phyloP scores from a whole-genome alignment of 345 rosid genomes.

The sweet orange (Citrus sinensis) region DNA sequence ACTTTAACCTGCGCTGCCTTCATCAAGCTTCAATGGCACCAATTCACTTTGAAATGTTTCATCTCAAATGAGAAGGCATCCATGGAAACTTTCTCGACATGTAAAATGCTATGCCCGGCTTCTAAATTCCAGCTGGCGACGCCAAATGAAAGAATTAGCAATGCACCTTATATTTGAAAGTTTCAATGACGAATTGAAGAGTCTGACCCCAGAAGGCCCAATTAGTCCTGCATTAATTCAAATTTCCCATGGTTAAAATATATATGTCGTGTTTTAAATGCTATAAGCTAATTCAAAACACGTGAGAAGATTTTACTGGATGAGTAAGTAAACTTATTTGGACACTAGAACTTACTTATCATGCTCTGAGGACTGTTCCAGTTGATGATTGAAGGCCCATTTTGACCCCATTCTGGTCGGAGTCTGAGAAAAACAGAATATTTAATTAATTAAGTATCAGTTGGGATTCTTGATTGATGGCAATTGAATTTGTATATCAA shows the following conservation, averaged over 20 bases:
- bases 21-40: slow-evolving; percentile 7
- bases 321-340: background rate
- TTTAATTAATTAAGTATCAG: background rate
- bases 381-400: slow-evolving; percentile 19
- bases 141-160: slow-evolving; percentile 28
- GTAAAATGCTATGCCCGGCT: background rate
- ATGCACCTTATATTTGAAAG: slow-evolving; percentile 13
- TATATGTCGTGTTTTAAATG: background rate
- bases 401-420: slow-evolving; percentile 11
- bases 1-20: slow-evolving; percentile 4
- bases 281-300: background rate
- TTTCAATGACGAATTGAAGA: background rate
- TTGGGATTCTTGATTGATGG: background rate
- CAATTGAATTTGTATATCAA: background rate
- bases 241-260: background rate
- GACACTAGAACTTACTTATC: slow-evolving; percentile 7
- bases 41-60: background rate
- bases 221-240: slow-evolving; percentile 4
- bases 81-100: background rate
- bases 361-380: slow-evolving; percentile 16
- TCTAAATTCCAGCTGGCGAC: slow-evolving; percentile 14
- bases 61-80: background rate
- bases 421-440: slow-evolving; percentile 18
- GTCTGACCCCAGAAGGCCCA: background rate
- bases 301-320: background rate